phyloP scores from a whole-genome alignment of 257 asterid species.

The Solanum etuberosum region DNA sequence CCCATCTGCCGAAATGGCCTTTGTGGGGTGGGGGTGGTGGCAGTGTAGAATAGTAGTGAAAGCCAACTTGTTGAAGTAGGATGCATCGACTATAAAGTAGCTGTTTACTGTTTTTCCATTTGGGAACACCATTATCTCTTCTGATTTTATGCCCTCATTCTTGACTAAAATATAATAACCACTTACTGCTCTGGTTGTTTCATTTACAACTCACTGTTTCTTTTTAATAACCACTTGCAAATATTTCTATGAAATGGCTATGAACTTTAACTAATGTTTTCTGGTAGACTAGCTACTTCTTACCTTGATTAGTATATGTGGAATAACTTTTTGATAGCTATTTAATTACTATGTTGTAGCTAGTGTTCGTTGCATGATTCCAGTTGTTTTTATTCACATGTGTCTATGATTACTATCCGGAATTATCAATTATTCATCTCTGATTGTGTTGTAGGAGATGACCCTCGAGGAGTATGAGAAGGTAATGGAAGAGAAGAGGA shows the following conservation, averaged over 20 bases:
- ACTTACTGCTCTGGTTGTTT: neutral
- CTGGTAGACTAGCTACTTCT: neutral
- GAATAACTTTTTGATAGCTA: neutral
- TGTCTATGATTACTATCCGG: neutral
- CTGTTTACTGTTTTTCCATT: too few species aligned
- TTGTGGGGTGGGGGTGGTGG: too few species aligned
- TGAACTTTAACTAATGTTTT: neutral
- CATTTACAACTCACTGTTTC: neutral
- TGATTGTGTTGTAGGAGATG: constrained; percentile 37
- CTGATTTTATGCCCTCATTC: neutral
- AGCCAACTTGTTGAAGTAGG: too few species aligned
- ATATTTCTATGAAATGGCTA: neutral
- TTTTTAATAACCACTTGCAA: neutral
- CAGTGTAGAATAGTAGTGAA: too few species aligned
- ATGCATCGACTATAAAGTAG: too few species aligned
- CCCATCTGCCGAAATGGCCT: too few species aligned
- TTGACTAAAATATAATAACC: neutral
- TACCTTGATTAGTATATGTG: neutral
- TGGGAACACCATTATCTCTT: too few species aligned
- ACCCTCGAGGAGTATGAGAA: constrained; percentile 69
- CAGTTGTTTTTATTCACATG: neutral
- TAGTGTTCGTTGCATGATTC: neutral
- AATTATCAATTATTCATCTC: neutral
- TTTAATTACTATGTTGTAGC: neutral
- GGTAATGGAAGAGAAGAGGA: constrained; percentile 57